phyloP scores from a whole-genome alignment of 352 stramenopile genomes.

The Globisporangium solare region DNA sequence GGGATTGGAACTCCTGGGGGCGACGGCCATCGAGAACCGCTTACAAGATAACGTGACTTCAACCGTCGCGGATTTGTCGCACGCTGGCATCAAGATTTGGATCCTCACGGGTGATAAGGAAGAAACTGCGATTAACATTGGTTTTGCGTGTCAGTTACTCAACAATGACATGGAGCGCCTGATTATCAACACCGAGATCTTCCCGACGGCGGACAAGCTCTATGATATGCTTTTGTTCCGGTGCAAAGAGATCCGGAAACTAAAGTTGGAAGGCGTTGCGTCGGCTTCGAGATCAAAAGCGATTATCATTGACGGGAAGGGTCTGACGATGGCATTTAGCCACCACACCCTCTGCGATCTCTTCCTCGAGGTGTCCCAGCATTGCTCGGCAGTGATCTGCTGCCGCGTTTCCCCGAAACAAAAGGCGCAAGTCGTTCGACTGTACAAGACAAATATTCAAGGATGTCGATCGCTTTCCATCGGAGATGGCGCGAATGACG shows the following conservation, averaged over 20 bases:
- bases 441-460: constrained; percentile 84
- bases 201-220: constrained; percentile 40
- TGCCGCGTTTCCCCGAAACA: constrained; percentile 91
- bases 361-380: constrained; percentile 82
- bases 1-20: constrained; percentile 65
- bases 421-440: constrained; percentile 86
- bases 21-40: constrained; percentile 80
- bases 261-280: constrained; percentile 19
- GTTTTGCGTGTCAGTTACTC: constrained; percentile 93
- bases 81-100: constrained; percentile 82
- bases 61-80: constrained; percentile 69
- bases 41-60: constrained; percentile 73
- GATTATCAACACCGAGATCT: constrained; percentile 71
- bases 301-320: constrained; percentile 73
- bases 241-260: constrained; percentile 38
- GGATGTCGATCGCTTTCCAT: constrained; percentile 92
- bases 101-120: constrained; percentile 90
- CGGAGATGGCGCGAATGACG: constrained; percentile 98
- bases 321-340: constrained; percentile 73
- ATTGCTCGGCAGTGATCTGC: constrained; percentile 86
- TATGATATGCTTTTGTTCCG: constrained; percentile 56
- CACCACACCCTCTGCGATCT: constrained; percentile 65
- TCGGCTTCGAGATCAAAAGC: constrained; percentile 23
- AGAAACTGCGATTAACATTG: constrained; percentile 97
- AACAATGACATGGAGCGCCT: constrained; percentile 93